phyloP scores from a whole-genome alignment of 352 stramenopile species.

The Phytophthora meadii region DNA sequence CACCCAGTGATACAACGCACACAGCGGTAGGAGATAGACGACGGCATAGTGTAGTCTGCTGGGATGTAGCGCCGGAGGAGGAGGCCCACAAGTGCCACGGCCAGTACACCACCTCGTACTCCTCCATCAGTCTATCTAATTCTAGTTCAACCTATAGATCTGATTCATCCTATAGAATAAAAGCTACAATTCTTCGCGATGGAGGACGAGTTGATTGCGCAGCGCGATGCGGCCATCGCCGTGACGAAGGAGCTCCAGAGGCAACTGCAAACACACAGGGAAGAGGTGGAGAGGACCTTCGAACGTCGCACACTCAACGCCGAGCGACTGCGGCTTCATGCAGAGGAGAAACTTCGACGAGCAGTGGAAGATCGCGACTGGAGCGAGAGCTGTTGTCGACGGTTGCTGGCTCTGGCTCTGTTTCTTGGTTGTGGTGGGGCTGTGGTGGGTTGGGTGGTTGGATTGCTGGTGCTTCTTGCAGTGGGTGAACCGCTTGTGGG shows the following conservation, averaged over 20 bases:
- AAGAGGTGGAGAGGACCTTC: constrained; percentile 58
- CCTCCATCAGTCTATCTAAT: constrained; percentile 5
- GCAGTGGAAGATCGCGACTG: constrained; percentile 56
- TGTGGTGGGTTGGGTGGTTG: constrained; percentile 56
- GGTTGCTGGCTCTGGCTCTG: constrained; percentile 60
- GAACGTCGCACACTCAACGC: constrained; percentile 75
- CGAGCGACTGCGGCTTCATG: constrained; percentile 70
- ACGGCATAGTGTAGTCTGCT: constrained; percentile 24
- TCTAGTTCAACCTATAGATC: too few relatives aligned
- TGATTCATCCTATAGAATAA: too few relatives aligned
- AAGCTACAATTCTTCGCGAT: constrained; percentile 29
- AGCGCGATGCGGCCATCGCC: constrained; percentile 78
- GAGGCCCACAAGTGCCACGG: constrained; percentile 37
- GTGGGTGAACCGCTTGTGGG: constrained; percentile 63
- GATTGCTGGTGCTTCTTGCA: constrained; percentile 57
- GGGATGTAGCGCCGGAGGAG: constrained; percentile 1
- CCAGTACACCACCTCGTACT: constrained; percentile 54
- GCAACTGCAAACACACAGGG: constrained; percentile 59
- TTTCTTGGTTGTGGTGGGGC: constrained; percentile 61
- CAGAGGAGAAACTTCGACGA: constrained; percentile 60
- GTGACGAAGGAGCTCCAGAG: constrained; percentile 79
- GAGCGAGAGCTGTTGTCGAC: constrained; percentile 52
- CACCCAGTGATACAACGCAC: constrained; percentile 41
- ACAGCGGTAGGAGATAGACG: constrained; percentile 21
- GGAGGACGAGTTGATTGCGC: constrained; percentile 77